These are phyloP conservation scores for Phytopythium chamaehyphon DNA, from an alignment of 352 stramenopile genomes.

Conservation along the genomic window DNA sequence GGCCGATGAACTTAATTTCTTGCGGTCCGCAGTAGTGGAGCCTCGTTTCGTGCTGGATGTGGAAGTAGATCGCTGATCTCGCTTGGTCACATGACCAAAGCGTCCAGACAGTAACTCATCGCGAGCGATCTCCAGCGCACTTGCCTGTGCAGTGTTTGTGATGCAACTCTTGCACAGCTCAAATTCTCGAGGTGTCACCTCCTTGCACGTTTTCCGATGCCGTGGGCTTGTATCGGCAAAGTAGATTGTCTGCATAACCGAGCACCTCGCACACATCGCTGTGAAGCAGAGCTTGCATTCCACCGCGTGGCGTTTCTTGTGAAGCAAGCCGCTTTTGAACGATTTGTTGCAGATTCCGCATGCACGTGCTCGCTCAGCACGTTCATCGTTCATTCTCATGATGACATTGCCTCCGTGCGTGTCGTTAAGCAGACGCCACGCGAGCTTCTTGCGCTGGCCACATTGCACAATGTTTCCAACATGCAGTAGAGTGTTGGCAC, in stretches of 20 bases:
- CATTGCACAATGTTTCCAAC: slow-evolving; percentile 38
- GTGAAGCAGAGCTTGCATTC: slow-evolving; percentile 44
- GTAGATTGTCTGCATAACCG: slow-evolving; percentile 30
- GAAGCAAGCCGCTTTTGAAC: slow-evolving; percentile 25
- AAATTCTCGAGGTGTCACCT: slow-evolving; percentile 29
- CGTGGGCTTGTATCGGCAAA: slow-evolving; percentile 25
- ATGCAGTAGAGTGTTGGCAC: slow-evolving; percentile 31
- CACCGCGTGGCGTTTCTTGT: slow-evolving; percentile 18
- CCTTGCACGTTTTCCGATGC: slow-evolving; percentile 24
- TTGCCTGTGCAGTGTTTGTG: slow-evolving; percentile 21
- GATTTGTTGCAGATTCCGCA: slow-evolving; percentile 43
- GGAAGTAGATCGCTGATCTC: background rate
- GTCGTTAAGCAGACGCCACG: slow-evolving; percentile 29
- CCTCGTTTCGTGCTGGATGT: background rate
- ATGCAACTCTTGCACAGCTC: slow-evolving; percentile 38
- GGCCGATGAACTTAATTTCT: background rate
- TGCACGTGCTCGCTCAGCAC: slow-evolving; percentile 11
- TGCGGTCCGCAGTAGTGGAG: background rate
- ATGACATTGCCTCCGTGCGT: slow-evolving; percentile 12
- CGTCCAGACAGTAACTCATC: slow-evolving; percentile 30
- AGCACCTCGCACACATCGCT: slow-evolving; percentile 46
- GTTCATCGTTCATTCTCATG: slow-evolving; percentile 14
- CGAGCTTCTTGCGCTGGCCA: slow-evolving; percentile 54
- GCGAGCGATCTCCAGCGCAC: slow-evolving; percentile 41
- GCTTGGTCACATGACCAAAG: slow-evolving; percentile 16